A percentile compares a stretch with the other conserved stretches of the same genome.
phyloP scores from a whole-genome alignment of 352 stramenopile genomes.

The Phytophthora capsici region DNA sequence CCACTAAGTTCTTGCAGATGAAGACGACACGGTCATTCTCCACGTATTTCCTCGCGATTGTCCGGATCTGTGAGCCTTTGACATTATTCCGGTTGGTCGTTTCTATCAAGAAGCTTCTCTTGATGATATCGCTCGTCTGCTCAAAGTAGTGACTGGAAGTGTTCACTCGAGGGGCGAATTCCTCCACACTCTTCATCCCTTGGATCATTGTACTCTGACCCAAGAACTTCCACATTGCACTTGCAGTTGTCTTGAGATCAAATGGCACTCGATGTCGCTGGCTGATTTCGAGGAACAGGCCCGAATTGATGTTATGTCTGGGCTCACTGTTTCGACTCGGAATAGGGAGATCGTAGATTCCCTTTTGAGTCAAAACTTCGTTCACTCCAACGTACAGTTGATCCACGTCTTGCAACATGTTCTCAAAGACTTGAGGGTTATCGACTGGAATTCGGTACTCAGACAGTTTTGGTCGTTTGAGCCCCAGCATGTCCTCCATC shows the following conservation, averaged over 20 bases:
- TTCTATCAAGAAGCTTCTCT: constrained; percentile 10
- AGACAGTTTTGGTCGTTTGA: constrained; percentile 22
- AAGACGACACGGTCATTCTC: constrained; percentile 27
- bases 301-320: constrained; percentile 16
- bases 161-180: background rate
- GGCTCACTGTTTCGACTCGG: constrained; percentile 26
- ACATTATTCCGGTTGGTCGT: background rate
- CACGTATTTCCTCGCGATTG: constrained; percentile 26
- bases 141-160: constrained; percentile 14
- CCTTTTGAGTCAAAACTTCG: constrained; percentile 18
- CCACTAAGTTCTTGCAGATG: constrained; percentile 29
- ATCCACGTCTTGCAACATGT: constrained; percentile 27
- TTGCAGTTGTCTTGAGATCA: constrained; percentile 1
- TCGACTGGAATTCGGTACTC: background rate
- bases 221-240: constrained; percentile 19
- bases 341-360: constrained; percentile 21
- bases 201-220: background rate
- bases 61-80: constrained; percentile 9
- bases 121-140: constrained; percentile 14
- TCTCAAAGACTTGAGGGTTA: constrained; percentile 16
- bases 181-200: background rate
- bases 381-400: constrained; percentile 33
- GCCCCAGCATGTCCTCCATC: constrained; percentile 20
- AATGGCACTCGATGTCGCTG: constrained; percentile 37
- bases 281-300: constrained; percentile 37